Evolutionary conservation across 2,329 filamentous ascomycete species (phyloP).

Genomic region (Cytospora piceae): DNA sequence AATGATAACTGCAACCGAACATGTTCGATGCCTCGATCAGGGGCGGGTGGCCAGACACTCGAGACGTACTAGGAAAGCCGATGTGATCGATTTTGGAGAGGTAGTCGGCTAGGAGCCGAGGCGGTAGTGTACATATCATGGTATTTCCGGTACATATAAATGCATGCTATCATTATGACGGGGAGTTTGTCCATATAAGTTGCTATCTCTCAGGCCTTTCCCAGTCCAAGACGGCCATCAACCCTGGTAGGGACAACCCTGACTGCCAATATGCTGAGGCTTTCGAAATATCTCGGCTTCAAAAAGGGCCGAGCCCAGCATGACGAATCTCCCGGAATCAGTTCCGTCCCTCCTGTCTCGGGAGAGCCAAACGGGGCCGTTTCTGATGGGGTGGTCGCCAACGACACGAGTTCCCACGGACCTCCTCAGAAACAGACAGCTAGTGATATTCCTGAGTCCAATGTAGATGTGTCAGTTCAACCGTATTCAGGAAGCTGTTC

Average conservation of each 20-base stretch:
- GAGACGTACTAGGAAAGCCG: not conserved
- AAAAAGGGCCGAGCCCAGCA: not conserved
- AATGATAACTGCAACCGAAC: not conserved
- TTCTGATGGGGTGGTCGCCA: not conserved
- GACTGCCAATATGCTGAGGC: not conserved
- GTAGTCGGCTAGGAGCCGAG: not conserved
- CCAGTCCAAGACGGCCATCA: not conserved
- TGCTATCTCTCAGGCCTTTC: not conserved
- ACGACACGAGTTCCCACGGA: not conserved
- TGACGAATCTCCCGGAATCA: not conserved
- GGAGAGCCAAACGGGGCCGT: not conserved
- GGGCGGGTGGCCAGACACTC: not conserved
- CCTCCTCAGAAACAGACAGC: not conserved
- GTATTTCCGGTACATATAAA: not conserved
- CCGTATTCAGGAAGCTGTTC: not conserved
- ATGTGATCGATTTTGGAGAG: not conserved
- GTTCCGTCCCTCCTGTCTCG: not conserved
- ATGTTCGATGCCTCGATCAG: not conserved
- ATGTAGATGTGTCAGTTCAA: conserved; percentile 23
- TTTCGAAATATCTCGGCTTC: not conserved
- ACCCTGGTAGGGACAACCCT: not conserved
- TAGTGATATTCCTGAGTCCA: not conserved
- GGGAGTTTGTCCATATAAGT: not conserved
- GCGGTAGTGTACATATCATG: no score
- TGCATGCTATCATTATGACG: not conserved